These are phyloP conservation scores for Pseudogymnoascus sp. DNA, from an alignment of 2,329 filamentous ascomycete species.

Conservation along the genomic window DNA sequence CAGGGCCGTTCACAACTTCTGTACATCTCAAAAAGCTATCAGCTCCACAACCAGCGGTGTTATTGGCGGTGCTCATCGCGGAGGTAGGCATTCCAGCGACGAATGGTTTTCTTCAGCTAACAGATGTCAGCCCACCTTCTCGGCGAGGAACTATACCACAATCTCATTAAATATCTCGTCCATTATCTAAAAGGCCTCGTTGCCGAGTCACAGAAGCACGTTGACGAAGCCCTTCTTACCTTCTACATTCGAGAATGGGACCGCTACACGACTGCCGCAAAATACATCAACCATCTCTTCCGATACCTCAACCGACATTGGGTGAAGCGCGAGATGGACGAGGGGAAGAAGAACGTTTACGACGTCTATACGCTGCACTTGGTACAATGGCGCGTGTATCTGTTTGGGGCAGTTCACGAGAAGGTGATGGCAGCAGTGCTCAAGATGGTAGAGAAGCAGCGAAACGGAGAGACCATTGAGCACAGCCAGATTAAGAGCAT, in stretches of 20 bases:
- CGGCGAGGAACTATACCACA: conserved; percentile 91
- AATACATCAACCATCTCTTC: conserved; percentile 97
- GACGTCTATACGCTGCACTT: conserved; percentile 96
- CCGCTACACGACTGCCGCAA: conserved; percentile 88
- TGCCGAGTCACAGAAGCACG: conserved; percentile 66
- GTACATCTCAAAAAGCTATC: conserved; percentile 91
- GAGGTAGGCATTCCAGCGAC: conserved; percentile 45
- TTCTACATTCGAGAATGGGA: conserved; percentile 98
- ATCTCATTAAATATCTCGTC: conserved; percentile 79
- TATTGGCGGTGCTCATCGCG: conserved; percentile 56
- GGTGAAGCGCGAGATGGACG: conserved; percentile 98
- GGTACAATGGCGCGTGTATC: conserved; percentile 88
- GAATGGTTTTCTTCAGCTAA: conserved; percentile 17
- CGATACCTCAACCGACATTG: conserved; percentile 94
- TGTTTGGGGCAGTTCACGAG: conserved; percentile 74
- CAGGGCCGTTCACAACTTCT: conserved; percentile 95
- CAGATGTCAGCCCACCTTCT: conserved; percentile 70
- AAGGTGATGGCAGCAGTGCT: conserved; percentile 95
- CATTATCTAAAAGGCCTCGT: conserved; percentile 65
- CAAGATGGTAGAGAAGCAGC: conserved; percentile 92
- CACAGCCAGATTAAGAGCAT: conserved; percentile 95
- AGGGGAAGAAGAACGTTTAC: conserved; percentile 96
- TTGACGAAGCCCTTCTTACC: conserved; percentile 79
- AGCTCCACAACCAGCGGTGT: conserved; percentile 41
- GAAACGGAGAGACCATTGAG: conserved; percentile 96